These are phyloP conservation scores for Aspergillus pseudoviridinutans DNA, from an alignment of 2,329 filamentous ascomycete species.

Conservation along the genomic window DNA sequence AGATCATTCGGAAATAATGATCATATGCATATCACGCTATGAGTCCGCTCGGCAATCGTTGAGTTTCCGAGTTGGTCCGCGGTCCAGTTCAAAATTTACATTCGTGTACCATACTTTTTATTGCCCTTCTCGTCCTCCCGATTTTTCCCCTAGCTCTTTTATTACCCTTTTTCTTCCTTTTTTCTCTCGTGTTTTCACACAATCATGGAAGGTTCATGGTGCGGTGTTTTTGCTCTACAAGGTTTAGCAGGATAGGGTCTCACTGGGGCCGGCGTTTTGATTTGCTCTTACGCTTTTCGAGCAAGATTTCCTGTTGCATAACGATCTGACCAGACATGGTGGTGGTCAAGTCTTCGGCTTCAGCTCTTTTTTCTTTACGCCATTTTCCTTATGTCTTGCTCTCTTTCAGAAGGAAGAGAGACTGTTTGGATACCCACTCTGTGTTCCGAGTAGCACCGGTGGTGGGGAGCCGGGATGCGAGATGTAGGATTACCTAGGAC, in stretches of 20 bases:
- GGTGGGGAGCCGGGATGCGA: constrained; percentile 20
- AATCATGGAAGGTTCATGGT: constrained; percentile 30
- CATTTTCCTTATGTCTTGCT: constrained; percentile 3
- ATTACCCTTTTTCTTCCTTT: constrained; percentile 12
- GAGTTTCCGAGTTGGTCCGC: constrained; percentile 8
- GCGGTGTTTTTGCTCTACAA: constrained; percentile 30
- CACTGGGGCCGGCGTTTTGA: constrained; percentile 30
- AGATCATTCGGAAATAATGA: constrained; percentile 89
- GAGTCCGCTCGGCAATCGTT: constrained; percentile 14
- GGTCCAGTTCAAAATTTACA: constrained; percentile 2
- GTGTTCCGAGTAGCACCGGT: constrained; percentile 20
- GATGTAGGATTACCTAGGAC: constrained; percentile 33
- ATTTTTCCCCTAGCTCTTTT: constrained; percentile 11
- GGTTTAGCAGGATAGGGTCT: constrained; percentile 30
- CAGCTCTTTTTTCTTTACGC: constrained; percentile 7
- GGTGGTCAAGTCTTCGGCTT: constrained; percentile 16
- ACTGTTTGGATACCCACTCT: constrained; percentile 29
- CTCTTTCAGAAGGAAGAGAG: constrained; percentile 5
- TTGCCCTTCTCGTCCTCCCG: constrained; percentile 15
- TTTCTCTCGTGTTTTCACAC: constrained; percentile 9
- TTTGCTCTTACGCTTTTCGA: constrained; percentile 15
- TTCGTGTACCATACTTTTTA: constrained; percentile 33
- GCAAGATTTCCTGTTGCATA: constrained; percentile 19
- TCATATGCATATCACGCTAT: constrained; percentile 63
- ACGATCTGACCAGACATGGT: constrained; percentile 14